Percentiles rank a stretch among this genome's conserved stretches.
phyloP scores from a whole-genome alignment of 768 basidiomycete species.

The Wakefieldia striispora region DNA sequence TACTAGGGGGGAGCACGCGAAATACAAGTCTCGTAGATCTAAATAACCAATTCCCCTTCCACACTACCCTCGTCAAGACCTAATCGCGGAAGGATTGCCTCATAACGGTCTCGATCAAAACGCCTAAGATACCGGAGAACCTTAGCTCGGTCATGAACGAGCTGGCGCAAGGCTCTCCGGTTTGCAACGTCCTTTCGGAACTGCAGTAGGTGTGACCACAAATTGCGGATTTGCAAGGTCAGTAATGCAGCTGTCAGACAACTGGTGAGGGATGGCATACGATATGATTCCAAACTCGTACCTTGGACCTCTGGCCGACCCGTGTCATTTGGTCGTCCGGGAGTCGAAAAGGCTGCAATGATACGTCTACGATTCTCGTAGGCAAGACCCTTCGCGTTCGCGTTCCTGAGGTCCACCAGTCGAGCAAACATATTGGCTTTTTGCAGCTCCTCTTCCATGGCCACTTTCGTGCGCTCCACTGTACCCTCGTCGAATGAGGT shows the following conservation, averaged over 20 bases:
- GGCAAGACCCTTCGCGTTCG: slow-evolving; percentile 82
- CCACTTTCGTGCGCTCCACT: slow-evolving; percentile 22
- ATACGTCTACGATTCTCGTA: slow-evolving; percentile 84
- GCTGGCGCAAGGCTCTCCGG: slow-evolving; percentile 67
- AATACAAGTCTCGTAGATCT: slow-evolving; percentile 13
- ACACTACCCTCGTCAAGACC: slow-evolving; percentile 79
- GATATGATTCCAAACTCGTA: slow-evolving; percentile 27
- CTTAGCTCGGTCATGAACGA: slow-evolving; percentile 83
- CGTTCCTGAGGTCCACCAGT: slow-evolving; percentile 82
- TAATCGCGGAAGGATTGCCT: slow-evolving; percentile 64
- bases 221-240: slow-evolving; percentile 80
- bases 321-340: slow-evolving; percentile 65
- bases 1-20: too few relatives aligned
- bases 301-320: slow-evolving; percentile 92
- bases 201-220: slow-evolving; percentile 69
- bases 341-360: slow-evolving; percentile 72
- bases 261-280: background rate
- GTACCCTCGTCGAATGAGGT: slow-evolving; percentile 18
- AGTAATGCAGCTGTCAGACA: slow-evolving; percentile 69
- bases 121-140: slow-evolving; percentile 76
- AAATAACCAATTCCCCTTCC: slow-evolving; percentile 87
- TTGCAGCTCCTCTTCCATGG: slow-evolving; percentile 34
- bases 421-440: slow-evolving; percentile 61
- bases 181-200: slow-evolving; percentile 77
- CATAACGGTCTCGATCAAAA: slow-evolving; percentile 67